These are phyloP conservation scores for Phytophthora syringae DNA, from an alignment of 352 stramenopile genomes.

Conservation along the genomic window DNA sequence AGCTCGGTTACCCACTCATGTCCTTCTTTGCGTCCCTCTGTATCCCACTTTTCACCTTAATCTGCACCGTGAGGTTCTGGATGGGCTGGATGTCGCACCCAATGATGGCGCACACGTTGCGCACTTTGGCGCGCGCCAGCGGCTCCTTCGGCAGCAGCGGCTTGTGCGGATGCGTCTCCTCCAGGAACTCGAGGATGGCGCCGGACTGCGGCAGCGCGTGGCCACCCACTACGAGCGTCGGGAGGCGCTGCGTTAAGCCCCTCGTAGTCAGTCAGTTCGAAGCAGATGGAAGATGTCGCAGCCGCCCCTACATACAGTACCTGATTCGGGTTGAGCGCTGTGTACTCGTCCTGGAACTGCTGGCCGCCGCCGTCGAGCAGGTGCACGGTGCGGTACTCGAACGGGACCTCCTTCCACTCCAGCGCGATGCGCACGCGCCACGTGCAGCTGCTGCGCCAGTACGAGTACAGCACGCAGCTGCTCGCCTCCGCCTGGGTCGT, in stretches of 20 bases:
- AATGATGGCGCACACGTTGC: conserved; percentile 92
- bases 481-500: conserved; percentile 1
- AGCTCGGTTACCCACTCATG: neutral
- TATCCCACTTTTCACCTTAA: conserved; percentile 45
- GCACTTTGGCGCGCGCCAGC: conserved; percentile 72
- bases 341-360: conserved; percentile 63
- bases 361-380: conserved; percentile 68
- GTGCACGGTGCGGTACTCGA: conserved; percentile 80
- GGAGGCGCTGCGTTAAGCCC: conserved; percentile 65
- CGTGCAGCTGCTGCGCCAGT: conserved; percentile 89
- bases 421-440: conserved; percentile 92
- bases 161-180: conserved; percentile 79
- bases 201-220: conserved; percentile 81
- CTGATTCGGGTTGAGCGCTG: conserved; percentile 70
- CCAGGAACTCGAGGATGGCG: conserved; percentile 95
- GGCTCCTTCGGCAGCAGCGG: conserved; percentile 79
- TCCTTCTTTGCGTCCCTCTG: neutral
- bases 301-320: conserved; percentile 10
- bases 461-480: conserved; percentile 76
- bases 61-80: conserved; percentile 87
- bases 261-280: neutral
- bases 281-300: neutral
- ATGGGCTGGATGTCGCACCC: conserved; percentile 92
- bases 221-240: conserved; percentile 87
- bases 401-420: conserved; percentile 84